Conservation (phyloP, 345 rosid genomes). For the Gossypium stocksii region DNA sequence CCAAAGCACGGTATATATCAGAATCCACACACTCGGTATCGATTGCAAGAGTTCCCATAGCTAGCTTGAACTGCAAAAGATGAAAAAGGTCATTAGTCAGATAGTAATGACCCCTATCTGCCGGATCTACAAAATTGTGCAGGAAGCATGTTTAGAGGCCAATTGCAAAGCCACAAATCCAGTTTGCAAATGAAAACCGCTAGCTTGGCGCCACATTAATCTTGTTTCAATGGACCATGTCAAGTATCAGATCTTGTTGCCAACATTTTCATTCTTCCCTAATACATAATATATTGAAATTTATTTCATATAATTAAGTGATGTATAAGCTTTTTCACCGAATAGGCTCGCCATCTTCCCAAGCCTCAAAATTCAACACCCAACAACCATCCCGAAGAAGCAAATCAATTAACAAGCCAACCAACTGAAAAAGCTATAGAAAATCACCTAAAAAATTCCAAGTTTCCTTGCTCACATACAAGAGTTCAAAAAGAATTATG, state of each 20-base stretch:
- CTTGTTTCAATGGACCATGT: background rate
- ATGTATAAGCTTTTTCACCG: background rate
- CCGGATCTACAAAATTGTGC: background rate
- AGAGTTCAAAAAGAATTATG: background rate
- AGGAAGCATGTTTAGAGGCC: background rate
- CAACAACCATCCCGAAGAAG: background rate
- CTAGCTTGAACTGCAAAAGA: constrained; percentile 23
- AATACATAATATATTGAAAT: background rate
- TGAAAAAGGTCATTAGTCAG: constrained; percentile 11
- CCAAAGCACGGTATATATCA: constrained; percentile 48
- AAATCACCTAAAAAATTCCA: background rate
- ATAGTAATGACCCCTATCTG: background rate
- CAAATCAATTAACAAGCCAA: background rate
- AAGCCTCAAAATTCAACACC: background rate
- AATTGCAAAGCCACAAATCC: background rate
- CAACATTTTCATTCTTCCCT: background rate
- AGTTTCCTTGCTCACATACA: background rate
- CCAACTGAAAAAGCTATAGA: background rate
- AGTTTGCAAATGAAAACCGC: background rate
- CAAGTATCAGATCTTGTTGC: background rate
- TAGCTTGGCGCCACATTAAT: background rate
- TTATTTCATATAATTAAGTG: background rate
- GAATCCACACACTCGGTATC: constrained; percentile 33
- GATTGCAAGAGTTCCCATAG: constrained; percentile 48
- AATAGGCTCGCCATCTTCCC: background rate